Percentiles rank a stretch among this genome's conserved stretches.
Conservation (phyloP, 2,329 filamentous ascomycete species). For the Ciborinia camelliae region DNA sequence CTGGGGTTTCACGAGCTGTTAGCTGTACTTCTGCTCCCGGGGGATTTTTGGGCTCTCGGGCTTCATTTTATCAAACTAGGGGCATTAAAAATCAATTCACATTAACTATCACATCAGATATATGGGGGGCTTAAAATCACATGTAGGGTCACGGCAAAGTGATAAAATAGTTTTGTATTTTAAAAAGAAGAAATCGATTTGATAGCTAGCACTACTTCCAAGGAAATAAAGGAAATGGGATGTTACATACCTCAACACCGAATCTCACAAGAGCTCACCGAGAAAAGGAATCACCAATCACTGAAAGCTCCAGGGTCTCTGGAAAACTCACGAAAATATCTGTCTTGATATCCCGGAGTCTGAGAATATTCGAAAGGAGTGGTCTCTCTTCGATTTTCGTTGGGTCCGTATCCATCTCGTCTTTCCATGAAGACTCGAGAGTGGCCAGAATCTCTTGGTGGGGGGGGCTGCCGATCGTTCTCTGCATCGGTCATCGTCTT, state of each 20-base stretch:
- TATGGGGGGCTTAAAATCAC: neutral
- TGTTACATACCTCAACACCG: neutral
- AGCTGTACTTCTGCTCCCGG: no score
- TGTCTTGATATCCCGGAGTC: no score
- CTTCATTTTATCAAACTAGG: neutral
- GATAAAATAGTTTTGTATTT: neutral
- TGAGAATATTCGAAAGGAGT: neutral
- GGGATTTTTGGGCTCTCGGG: no score
- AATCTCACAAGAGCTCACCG: neutral
- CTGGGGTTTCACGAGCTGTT: neutral
- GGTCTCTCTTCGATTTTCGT: neutral
- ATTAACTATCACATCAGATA: neutral
- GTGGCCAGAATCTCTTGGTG: neutral
- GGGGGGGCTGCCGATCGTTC: neutral
- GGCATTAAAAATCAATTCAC: neutral
- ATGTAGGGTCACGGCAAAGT: neutral
- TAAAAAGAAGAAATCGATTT: neutral
- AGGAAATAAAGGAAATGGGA: neutral
- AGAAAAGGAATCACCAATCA: neutral
- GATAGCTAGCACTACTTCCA: neutral
- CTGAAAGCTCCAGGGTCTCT: neutral
- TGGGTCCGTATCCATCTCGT: neutral
- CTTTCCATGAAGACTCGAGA: neutral
- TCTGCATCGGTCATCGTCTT: neutral
- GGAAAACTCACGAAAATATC: neutral